phyloP scores from a whole-genome alignment of 768 basidiomycete species.

The Polyporus arcularius region DNA sequence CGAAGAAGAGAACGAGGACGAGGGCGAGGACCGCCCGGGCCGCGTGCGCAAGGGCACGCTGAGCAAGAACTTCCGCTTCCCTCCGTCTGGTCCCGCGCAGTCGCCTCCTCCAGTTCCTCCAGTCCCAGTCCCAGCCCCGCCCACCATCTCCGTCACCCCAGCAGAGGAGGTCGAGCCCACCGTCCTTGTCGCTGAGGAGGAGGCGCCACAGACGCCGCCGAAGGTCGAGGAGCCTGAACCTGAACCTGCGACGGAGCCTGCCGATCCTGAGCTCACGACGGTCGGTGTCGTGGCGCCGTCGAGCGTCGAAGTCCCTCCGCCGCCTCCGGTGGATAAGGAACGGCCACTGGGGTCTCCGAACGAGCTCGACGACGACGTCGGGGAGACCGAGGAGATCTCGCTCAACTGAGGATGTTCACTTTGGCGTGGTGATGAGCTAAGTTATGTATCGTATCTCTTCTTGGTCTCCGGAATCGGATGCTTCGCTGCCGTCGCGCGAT shows the following conservation, averaged over 20 bases:
- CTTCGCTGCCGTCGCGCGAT: no score
- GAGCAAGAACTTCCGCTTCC: slow-evolving; percentile 46
- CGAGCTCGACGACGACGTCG: slow-evolving; percentile 73
- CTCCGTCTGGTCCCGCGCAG: slow-evolving; percentile 32
- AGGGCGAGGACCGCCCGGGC: slow-evolving; percentile 17
- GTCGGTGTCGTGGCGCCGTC: slow-evolving; percentile 53
- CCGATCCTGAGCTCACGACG: slow-evolving; percentile 22
- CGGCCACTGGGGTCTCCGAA: slow-evolving; percentile 33
- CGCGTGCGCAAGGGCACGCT: slow-evolving; percentile 64
- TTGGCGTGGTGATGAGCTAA: not conserved
- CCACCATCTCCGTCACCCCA: not conserved
- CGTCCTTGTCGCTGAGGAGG: slow-evolving; percentile 5
- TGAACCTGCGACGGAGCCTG: not conserved
- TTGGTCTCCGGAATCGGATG: no score
- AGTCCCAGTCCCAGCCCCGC: slow-evolving; percentile 20
- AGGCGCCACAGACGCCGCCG: slow-evolving; percentile 15
- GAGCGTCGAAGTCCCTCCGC: slow-evolving; percentile 76
- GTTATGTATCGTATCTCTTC: not conserved
- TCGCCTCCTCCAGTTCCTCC: slow-evolving; percentile 33
- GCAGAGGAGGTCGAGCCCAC: slow-evolving; percentile 3
- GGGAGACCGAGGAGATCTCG: slow-evolving; percentile 73
- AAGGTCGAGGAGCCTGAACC: slow-evolving; percentile 10
- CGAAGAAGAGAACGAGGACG: slow-evolving; percentile 30
- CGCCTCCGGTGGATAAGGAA: slow-evolving; percentile 80
- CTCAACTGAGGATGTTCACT: slow-evolving; percentile 19